phyloP scores from a whole-genome alignment of 305 asterid species.

The Ilex paraguariensis region DNA sequence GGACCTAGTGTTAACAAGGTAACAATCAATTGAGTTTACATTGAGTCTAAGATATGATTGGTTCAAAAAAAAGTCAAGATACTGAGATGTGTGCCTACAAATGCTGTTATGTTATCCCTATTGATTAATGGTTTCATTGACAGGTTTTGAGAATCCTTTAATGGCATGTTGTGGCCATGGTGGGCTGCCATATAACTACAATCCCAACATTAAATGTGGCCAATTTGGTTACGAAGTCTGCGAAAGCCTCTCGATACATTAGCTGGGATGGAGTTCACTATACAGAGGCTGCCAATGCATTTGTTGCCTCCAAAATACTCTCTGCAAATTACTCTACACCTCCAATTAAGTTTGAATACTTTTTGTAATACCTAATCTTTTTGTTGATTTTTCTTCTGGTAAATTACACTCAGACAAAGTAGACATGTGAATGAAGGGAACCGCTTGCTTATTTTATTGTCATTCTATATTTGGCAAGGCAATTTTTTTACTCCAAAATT shows the following conservation, averaged over 20 bases:
- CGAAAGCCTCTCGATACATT: background rate
- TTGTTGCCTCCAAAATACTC: slow-evolving; percentile 5
- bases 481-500: too few relatives aligned
- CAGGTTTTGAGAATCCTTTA: slow-evolving; percentile 26
- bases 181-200: slow-evolving; percentile 46
- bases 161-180: slow-evolving; percentile 52
- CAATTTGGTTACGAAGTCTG: slow-evolving; percentile 11
- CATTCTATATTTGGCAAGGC: too few relatives aligned
- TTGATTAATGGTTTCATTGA: background rate
- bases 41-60: too few relatives aligned
- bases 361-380: background rate
- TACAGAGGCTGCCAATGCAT: background rate
- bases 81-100: too few relatives aligned
- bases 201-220: slow-evolving; percentile 26
- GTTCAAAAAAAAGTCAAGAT: too few relatives aligned
- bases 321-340: background rate
- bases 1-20: too few relatives aligned
- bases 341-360: background rate
- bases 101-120: too few relatives aligned
- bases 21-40: too few relatives aligned
- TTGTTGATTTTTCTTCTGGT: too few relatives aligned
- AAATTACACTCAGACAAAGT: too few relatives aligned
- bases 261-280: slow-evolving; percentile 6
- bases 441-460: too few relatives aligned
- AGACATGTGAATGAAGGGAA: too few relatives aligned